Evolutionary conservation across 164 flowering plant species (phyloP), one percentile per base, ranked within the genome.

Genomic region (Piper longum): DNA sequence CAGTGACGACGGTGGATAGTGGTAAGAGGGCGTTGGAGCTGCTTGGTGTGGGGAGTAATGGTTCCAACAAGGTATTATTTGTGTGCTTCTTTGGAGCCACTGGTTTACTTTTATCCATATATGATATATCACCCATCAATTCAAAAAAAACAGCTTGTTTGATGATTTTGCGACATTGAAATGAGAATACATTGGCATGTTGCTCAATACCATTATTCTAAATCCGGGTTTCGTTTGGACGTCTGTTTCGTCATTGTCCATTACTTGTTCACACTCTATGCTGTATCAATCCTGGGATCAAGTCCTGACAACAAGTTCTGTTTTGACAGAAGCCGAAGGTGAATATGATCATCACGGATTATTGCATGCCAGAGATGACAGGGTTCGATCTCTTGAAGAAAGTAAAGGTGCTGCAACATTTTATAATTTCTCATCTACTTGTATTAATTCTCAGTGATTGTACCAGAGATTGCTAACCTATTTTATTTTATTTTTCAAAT

Each of bases 291-390:
- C 36, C 36, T 26, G 36, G 36, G 36, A 26, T 26, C 36, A 26
- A 26, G 36, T 26, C 36, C 36, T 26, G 36, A 26, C 2, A 26
- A 2, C 36, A 26, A 26, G 36, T 26, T 59, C 4, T 19, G 16
- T 44, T 14, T 17, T 56, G 41, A 16, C 77, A 75, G 82, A 75
- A 61, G 17, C 67, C 64, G 39, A 73, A 76, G 72, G 76, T 79
- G 40, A 74, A 76, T 44, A 51, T 79, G 80, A 79, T 81, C 41
- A 76, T 79, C 52, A 81, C 81, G 6, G 83, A 81, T 64, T 79
- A 81, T 41, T 67, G 74, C 39, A 81, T 79, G 83, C 83, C 81
- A 12, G 85, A 79, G 63, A 81, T 81, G 85, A 76, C 80, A 5
- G 83, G 83, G 2, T 77, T 75, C 58, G 85, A 79, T 16, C 72